These are phyloP conservation scores for Rhinocladiella mackenziei DNA, from an alignment of 2,329 filamentous ascomycete species.

Conservation along the genomic window DNA sequence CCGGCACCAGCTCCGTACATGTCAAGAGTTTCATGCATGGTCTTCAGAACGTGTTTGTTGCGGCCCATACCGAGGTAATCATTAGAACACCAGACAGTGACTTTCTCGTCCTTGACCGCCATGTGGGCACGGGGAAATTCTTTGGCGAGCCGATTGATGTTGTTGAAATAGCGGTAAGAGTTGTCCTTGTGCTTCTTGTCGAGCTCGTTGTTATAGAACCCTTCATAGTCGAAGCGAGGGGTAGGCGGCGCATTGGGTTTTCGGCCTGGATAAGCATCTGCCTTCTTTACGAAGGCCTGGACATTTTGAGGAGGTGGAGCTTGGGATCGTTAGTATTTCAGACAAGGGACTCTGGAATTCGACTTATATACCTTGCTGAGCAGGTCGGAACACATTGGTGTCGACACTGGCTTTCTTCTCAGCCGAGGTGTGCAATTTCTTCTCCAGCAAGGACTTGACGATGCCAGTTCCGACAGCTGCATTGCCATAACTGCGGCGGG, in stretches of 20 bases:
- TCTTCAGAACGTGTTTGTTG: conserved; percentile 77
- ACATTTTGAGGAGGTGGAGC: conserved; percentile 21
- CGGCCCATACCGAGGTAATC: conserved; percentile 98
- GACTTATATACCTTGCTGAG: conserved; percentile 46
- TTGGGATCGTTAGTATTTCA: conserved; percentile 10
- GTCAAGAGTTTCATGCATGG: conserved; percentile 93
- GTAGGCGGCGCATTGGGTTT: conserved; percentile 48
- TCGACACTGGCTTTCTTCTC: conserved; percentile 76
- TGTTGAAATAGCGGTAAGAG: conserved; percentile 99
- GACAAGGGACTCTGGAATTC: neutral
- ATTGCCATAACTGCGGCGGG: conserved; percentile 29
- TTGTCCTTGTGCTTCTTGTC: conserved; percentile 99
- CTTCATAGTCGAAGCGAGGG: conserved; percentile 80
- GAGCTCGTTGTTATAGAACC: conserved; percentile 80
- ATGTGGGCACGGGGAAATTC: conserved; percentile 96
- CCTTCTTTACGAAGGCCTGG: conserved; percentile 15
- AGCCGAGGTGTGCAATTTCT: conserved; percentile 70
- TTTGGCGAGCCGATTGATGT: conserved; percentile 96
- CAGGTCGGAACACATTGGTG: conserved; percentile 47
- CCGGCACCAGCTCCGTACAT: conserved; percentile 93
- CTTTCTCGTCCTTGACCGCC: conserved; percentile 72
- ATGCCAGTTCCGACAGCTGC: conserved; percentile 36
- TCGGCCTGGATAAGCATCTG: conserved; percentile 37
- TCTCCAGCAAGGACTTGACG: conserved; percentile 39
- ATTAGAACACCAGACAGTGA: conserved; percentile 99